Evolutionary conservation across 768 basidiomycete genomes (phyloP).

Genomic region (Pleurotus citrinopileatus): DNA sequence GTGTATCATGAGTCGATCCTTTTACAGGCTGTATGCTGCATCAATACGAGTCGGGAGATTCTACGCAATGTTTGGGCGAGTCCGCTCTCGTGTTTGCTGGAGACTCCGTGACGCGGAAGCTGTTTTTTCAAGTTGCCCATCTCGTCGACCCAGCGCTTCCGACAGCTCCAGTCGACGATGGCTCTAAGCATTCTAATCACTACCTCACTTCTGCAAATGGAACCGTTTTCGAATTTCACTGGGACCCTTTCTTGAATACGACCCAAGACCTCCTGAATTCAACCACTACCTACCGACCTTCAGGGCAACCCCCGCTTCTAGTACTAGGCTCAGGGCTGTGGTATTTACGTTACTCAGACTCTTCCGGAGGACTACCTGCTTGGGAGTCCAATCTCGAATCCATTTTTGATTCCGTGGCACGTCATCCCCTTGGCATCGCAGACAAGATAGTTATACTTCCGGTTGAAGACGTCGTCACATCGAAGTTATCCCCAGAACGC

Average conservation of each 20-base stretch:
- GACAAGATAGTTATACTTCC: slow-evolving; percentile 79
- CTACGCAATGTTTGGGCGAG: slow-evolving; percentile 50
- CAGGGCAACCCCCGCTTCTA: slow-evolving; percentile 52
- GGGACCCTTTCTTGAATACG: slow-evolving; percentile 88
- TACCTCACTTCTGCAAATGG: slow-evolving; percentile 41
- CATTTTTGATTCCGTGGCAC: slow-evolving; percentile 49
- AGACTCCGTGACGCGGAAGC: slow-evolving; percentile 76
- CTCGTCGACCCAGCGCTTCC: slow-evolving; percentile 57
- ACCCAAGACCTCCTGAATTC: slow-evolving; percentile 43
- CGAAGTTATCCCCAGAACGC: slow-evolving; percentile 63
- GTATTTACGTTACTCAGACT: slow-evolving; percentile 76
- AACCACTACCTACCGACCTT: slow-evolving; percentile 9
- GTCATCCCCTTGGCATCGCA: slow-evolving; percentile 42
- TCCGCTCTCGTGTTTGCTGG: slow-evolving; percentile 75
- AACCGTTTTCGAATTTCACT: slow-evolving; percentile 57
- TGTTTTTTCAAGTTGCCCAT: slow-evolving; percentile 75
- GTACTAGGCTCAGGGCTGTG: slow-evolving; percentile 87
- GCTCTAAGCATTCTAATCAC: slow-evolving; percentile 70
- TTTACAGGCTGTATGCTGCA: slow-evolving; percentile 76
- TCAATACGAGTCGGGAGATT: slow-evolving; percentile 55
- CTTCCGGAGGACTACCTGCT: slow-evolving; percentile 70
- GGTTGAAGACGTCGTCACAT: slow-evolving; percentile 65
- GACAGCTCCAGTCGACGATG: slow-evolving; percentile 46
- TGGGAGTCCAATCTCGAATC: slow-evolving; percentile 78
- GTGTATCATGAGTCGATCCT: background rate